Conservation (phyloP, 1,284 basidiomycete genomes). For the Baeospora myosura region DNA sequence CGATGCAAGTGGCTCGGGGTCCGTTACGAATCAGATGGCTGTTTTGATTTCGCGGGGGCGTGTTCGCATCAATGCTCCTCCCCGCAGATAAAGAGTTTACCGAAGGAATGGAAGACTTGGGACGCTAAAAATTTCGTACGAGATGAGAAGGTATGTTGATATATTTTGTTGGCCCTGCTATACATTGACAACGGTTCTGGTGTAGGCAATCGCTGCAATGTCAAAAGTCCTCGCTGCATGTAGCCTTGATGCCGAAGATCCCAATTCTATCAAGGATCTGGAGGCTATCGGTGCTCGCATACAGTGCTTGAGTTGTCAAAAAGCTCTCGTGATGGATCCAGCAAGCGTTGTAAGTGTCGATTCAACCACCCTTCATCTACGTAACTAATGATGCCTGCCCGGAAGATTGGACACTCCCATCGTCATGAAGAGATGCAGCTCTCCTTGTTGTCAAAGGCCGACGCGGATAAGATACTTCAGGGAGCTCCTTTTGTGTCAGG, state of each 20-base stretch:
- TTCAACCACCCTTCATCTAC: too few species aligned
- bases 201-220: slow-evolving; percentile 40
- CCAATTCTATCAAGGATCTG: slow-evolving; percentile 18
- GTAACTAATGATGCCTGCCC: slow-evolving; percentile 1
- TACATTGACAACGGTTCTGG: too few species aligned
- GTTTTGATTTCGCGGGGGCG: slow-evolving; percentile 47
- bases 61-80: slow-evolving; percentile 49
- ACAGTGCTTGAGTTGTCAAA: slow-evolving; percentile 46
- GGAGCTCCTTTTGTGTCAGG: slow-evolving; percentile 25
- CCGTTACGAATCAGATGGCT: slow-evolving; percentile 29
- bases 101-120: slow-evolving; percentile 34
- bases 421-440: slow-evolving; percentile 52
- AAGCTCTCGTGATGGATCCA: slow-evolving; percentile 48
- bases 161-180: too few species aligned
- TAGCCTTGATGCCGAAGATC: slow-evolving; percentile 25
- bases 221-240: slow-evolving; percentile 27
- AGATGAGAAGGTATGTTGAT: slow-evolving; percentile 48
- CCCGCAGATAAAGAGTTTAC: slow-evolving; percentile 20
- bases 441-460: slow-evolving; percentile 21
- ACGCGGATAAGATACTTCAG: slow-evolving; percentile 15
- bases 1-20: slow-evolving; percentile 34
- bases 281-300: slow-evolving; percentile 27
- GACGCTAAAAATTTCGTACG: slow-evolving; percentile 40
- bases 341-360: slow-evolving; percentile 36
- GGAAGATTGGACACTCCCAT: slow-evolving; percentile 56